Percentiles rank a stretch among this genome's conserved stretches.
These are phyloP conservation scores for Rhodosporidiobolus sp. DNA, from an alignment of 768 basidiomycete species.

Conservation along the genomic window DNA sequence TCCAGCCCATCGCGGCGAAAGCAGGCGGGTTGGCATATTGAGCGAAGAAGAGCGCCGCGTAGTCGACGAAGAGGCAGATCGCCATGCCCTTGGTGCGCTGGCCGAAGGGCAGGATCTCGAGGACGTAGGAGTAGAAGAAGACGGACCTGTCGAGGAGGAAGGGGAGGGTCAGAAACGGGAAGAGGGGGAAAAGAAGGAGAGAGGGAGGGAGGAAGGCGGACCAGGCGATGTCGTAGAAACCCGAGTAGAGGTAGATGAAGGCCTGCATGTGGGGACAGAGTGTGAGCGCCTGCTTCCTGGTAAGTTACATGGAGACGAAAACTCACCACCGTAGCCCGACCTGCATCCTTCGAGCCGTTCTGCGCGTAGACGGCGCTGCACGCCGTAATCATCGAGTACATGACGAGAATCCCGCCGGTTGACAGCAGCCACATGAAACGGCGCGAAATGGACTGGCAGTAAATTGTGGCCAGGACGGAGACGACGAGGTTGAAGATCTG, in stretches of 20 bases:
- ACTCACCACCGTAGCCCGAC: conserved; percentile 1
- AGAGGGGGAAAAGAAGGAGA: neutral
- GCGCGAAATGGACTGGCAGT: conserved; percentile 43
- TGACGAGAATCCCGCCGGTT: neutral
- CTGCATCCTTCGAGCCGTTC: neutral
- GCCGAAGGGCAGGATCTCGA: conserved; percentile 23
- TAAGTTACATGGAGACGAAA: no score
- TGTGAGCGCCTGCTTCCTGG: no score
- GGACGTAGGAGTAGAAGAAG: conserved; percentile 13
- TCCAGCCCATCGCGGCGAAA: conserved; percentile 45
- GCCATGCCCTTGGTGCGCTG: conserved; percentile 29
- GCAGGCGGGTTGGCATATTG: conserved; percentile 45
- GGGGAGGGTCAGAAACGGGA: neutral
- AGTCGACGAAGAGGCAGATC: conserved; percentile 12
- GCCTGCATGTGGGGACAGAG: no score
- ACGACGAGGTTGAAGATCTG: conserved; percentile 33
- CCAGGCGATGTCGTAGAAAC: neutral
- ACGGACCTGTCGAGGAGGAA: neutral
- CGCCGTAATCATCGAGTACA: conserved; percentile 2
- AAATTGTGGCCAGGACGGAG: conserved; percentile 32
- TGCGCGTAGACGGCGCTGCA: neutral
- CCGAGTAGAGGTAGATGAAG: conserved; percentile 2
- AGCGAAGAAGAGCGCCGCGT: conserved; percentile 20
- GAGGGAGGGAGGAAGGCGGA: neutral
- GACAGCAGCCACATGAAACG: conserved; percentile 15